Base-by-base conservation (phyloP, 805 yeast species). In the Candida chilensis region DNA sequence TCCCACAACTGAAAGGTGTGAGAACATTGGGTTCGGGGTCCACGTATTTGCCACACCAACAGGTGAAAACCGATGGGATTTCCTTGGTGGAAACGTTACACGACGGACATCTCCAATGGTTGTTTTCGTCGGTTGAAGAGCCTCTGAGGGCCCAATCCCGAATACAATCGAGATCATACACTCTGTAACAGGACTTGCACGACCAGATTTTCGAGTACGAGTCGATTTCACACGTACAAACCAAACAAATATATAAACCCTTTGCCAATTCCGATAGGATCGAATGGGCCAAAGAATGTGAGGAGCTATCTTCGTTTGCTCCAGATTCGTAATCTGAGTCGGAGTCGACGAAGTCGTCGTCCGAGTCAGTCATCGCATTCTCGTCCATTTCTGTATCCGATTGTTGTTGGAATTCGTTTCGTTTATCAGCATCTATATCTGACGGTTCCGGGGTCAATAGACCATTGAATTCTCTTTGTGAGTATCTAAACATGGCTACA, bases 1-100 rank as follows among this genome's bases (percentile, higher is more conserved):
- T 87, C 2, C 95, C 95, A 63, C 96, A 88, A 29, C 92, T 78
- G 40, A 87, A 92, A 0, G 96, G 95, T 29, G 65, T 57, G 30
- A 77, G 52, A 13, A 64, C 52, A 42, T 78, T 75, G 1, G 65
- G 52, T 4, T 49, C 57, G 0, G 96, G 96, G 38, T 82, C 73
- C 13, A 71, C 57, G 3, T 67, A 70, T 43, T 83, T 80, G 1
- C 88, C 90, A 62, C 96, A 87, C 96, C 96, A 87, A 47, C 96
- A 87, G 1, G 71, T 71, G 50, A 71, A 78, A 24, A 51, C 66
- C 38, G 53, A 66, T 21, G 84, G 87, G 27, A 69, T 62, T 43
- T 56, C 51, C 30, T 54, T 59, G 30, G 60, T 56, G 19, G 57
- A 72, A 28, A 53, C 60, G 53, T 74, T 85, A 50, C 94, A 83